Base-by-base conservation (phyloP, 345 rosid species). In the Aethionema arabicum region DNA sequence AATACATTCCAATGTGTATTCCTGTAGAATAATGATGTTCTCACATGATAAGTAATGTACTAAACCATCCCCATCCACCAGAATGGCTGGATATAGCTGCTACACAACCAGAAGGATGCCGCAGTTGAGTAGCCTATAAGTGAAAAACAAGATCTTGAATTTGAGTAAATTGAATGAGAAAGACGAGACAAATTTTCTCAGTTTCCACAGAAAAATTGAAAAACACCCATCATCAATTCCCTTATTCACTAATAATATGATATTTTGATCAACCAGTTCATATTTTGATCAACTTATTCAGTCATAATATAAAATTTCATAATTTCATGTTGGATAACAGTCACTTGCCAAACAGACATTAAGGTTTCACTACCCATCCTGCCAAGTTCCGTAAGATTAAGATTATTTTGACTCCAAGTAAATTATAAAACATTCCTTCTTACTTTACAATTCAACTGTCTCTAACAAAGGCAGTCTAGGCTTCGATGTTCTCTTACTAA, bases 21-120 rank as follows among this genome's bases (percentile, higher is more conserved):
- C 35, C 32, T 33, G 11, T 47, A 15, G 37, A 55, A 40, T 31
- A 56, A 43, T 41, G 21, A 62, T 66, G 52, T 43, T 35, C 82
- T 77, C 71, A 90, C 99, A 83, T 70, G 39, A 71, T 71, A 27
- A 87, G 40, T 59, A 90, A 72, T 70, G 75, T 74, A 56, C 86
- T 78, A 52, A 90, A 83, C 99, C 87, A 93, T 33, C 95, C 91
- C 96, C 81, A 84, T 70, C 92, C 95, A 59, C 62, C 67, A 40
- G 89, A 80, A 61, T 74, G 79, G 58, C 76, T 63, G 7, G 85
- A 71, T 65, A 77, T 65, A 59, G 83, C 70, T 42, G 72, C 73
- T 45, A 86, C 92, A 69, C 97, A 93, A 53, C 91, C 99, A 10
- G 97, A 78, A 67, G 99, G 99, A 79, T 93, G 99, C 59, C 81